Evolutionary conservation across 768 basidiomycete genomes (phyloP).

Genomic region (Cyathus striatus): DNA sequence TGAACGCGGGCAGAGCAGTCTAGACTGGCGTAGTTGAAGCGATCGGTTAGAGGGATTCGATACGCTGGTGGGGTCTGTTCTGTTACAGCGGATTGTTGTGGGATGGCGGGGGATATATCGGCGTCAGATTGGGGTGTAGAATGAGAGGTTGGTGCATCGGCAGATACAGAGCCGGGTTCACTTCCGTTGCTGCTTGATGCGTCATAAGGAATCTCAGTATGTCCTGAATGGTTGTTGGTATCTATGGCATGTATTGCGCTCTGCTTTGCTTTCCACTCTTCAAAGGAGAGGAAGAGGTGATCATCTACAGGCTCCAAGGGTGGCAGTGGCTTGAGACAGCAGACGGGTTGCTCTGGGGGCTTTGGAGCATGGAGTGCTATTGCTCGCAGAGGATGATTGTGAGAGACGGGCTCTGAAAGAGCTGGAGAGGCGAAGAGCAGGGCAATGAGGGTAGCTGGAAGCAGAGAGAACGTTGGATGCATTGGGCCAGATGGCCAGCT

Average conservation of each 20-base stretch:
- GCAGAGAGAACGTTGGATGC: neutral
- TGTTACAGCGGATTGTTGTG: too few species aligned
- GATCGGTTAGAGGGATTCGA: slow-evolving; percentile 71
- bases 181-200: neutral
- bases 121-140: neutral
- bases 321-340: slow-evolving; percentile 58
- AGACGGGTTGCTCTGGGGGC: slow-evolving; percentile 53
- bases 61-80: slow-evolving; percentile 53
- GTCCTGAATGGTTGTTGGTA: too few species aligned
- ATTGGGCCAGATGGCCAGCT: too few species aligned
- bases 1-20: slow-evolving; percentile 96
- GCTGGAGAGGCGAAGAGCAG: slow-evolving; percentile 31
- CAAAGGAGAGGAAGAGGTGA: slow-evolving; percentile 72
- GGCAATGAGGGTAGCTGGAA: slow-evolving; percentile 24
- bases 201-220: too few species aligned
- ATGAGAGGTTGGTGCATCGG: neutral
- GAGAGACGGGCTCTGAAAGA: slow-evolving; percentile 24
- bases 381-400: slow-evolving; percentile 59
- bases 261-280: slow-evolving; percentile 83
- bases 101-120: neutral
- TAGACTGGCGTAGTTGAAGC: slow-evolving; percentile 90
- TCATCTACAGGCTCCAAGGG: slow-evolving; percentile 49
- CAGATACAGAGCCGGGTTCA: neutral
- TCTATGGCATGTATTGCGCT: slow-evolving; percentile 25
- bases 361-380: slow-evolving; percentile 45